These are phyloP conservation scores for Marasmius oreades DNA, from an alignment of 1,284 basidiomycete species.

Conservation along the genomic window DNA sequence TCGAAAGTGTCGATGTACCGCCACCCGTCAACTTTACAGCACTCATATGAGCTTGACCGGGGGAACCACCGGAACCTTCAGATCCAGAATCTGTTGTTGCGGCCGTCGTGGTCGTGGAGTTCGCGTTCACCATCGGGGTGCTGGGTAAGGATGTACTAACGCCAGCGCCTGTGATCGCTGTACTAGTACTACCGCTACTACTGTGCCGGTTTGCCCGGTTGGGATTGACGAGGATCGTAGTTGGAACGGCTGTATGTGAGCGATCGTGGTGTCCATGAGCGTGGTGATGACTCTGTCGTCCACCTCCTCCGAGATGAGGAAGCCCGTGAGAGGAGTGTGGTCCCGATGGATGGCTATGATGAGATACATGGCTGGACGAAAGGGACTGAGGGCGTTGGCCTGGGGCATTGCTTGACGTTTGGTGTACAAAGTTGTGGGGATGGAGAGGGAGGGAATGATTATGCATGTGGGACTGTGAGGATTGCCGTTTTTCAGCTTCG, in stretches of 20 bases:
- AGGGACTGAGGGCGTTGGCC: neutral
- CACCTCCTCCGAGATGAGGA: slow-evolving; percentile 12
- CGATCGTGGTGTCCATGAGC: slow-evolving; percentile 15
- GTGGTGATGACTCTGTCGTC: slow-evolving; percentile 5
- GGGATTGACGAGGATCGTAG: slow-evolving; percentile 25
- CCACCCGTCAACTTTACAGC: slow-evolving; percentile 10
- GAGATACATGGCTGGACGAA: neutral
- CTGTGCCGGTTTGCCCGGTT: slow-evolving; percentile 26
- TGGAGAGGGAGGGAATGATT: slow-evolving; percentile 2
- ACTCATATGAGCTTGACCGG: slow-evolving; percentile 13
- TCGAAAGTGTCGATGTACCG: slow-evolving; percentile 44
- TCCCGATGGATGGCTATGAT: neutral
- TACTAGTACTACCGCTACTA: no score
- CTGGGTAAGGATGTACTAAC: neutral
- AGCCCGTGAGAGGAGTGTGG: slow-evolving; percentile 13
- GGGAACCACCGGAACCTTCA: slow-evolving; percentile 10
- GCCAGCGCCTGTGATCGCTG: slow-evolving; percentile 10
- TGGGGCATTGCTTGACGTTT: neutral
- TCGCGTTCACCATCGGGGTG: neutral
- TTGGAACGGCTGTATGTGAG: slow-evolving; percentile 2
- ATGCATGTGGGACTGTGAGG: slow-evolving; percentile 4
- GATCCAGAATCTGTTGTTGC: slow-evolving; percentile 11
- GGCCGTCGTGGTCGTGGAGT: neutral
- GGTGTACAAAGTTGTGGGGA: neutral
- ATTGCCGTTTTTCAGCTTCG: neutral